A percentile compares a stretch with the other conserved stretches of the same genome.
These are phyloP conservation scores for Triticum dicoccoides DNA, from an alignment of 176 grass and related monocot genomes.

Conservation along the genomic window DNA sequence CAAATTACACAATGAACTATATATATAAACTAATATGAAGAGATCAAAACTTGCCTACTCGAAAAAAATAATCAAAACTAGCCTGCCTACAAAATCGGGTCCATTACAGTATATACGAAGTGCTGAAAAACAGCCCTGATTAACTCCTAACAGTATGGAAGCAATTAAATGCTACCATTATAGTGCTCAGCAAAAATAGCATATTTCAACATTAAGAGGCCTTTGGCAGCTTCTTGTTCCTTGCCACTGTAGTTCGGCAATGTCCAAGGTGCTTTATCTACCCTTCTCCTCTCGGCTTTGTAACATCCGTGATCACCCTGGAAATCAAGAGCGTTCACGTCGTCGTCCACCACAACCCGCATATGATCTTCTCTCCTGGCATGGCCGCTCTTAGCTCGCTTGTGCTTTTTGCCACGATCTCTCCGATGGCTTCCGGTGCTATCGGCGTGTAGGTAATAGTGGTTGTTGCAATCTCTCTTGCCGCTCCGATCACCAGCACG, in stretches of 20 bases:
- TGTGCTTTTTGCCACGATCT: neutral
- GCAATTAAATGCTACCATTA: neutral
- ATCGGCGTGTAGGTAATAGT: neutral
- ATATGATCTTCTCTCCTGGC: neutral
- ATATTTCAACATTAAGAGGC: constrained; percentile 6
- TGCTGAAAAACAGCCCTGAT: neutral
- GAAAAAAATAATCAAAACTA: neutral
- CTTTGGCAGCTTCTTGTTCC: constrained; percentile 3
- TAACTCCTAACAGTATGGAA: neutral
- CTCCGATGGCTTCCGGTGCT: neutral
- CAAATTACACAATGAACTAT: neutral
- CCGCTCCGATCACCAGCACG: neutral
- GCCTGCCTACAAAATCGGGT: neutral
- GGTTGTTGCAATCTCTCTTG: neutral
- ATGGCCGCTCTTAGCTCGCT: neutral
- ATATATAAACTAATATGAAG: too few relatives aligned
- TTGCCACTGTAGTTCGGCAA: neutral
- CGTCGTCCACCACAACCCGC: neutral
- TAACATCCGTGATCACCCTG: neutral
- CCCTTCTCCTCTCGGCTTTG: neutral
- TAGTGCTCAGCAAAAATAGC: neutral
- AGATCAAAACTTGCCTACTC: too few relatives aligned
- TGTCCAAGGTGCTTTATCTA: neutral
- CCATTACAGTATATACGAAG: neutral
- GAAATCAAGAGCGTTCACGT: neutral